Evolutionary conservation across 164 flowering plant species (phyloP).

Genomic region (Amborella trichopoda): DNA sequence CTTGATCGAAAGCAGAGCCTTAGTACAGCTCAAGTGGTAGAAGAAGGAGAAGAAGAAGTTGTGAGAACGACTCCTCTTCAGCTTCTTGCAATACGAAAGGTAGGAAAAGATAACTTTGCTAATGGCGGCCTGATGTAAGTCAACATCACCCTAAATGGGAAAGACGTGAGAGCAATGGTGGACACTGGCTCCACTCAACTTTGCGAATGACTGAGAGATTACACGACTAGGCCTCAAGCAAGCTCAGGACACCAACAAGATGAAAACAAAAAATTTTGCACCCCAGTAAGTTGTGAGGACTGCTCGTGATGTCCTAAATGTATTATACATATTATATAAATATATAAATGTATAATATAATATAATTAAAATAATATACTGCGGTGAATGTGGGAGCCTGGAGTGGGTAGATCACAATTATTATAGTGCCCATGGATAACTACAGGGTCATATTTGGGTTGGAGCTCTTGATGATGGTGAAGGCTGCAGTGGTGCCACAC

Average conservation of each 20-base stretch:
- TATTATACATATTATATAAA: too few species aligned
- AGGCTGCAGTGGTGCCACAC: background rate
- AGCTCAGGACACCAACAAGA: background rate
- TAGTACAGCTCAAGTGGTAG: background rate
- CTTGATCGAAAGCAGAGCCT: background rate
- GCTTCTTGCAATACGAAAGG: background rate
- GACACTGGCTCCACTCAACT: conserved; percentile 5
- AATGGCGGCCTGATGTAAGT: background rate
- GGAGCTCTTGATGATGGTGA: background rate
- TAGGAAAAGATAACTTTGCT: too few species aligned
- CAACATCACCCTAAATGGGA: background rate
- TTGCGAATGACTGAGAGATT: background rate
- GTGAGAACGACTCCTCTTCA: background rate
- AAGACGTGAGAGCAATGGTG: background rate
- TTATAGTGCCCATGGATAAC: background rate
- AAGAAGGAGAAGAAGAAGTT: background rate
- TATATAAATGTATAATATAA: too few species aligned
- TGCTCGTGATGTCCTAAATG: background rate
- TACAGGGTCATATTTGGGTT: background rate
- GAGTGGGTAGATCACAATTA: background rate
- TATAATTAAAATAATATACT: too few species aligned
- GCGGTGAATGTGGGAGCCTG: background rate
- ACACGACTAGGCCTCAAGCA: background rate
- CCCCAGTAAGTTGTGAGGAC: background rate
- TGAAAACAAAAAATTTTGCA: conserved; percentile 1